Evolutionary conservation across 768 basidiomycete genomes (phyloP).

Genomic region (Tricholoma sp.): DNA sequence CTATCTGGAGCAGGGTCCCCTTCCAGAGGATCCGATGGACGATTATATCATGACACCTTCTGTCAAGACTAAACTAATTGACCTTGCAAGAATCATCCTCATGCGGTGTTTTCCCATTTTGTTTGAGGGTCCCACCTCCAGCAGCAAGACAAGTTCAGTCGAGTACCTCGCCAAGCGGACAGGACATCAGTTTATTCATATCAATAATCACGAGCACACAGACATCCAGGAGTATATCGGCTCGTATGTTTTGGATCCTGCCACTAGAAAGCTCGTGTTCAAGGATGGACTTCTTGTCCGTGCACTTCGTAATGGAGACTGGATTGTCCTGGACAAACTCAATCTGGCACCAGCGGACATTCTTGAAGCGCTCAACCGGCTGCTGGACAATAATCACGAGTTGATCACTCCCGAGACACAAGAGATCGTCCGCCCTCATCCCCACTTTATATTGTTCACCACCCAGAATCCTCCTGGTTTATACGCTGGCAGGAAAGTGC

Average conservation of each 20-base stretch:
- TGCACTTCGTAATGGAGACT: constrained; percentile 89
- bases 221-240: constrained; percentile 99
- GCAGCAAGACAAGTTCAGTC: constrained; percentile 96
- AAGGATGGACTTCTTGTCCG: constrained; percentile 92
- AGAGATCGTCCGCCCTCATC: constrained; percentile 89
- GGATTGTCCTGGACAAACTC: constrained; percentile 97
- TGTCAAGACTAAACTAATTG: no score
- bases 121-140: constrained; percentile 97
- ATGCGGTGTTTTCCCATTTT: constrained; percentile 90
- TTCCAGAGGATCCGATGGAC: no score
- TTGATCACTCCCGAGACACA: constrained; percentile 93
- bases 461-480: constrained; percentile 97
- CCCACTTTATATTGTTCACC: constrained; percentile 96
- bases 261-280: constrained; percentile 91
- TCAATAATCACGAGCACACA: constrained; percentile 99
- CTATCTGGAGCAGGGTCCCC: no score
- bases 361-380: constrained; percentile 91
- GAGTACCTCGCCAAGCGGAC: constrained; percentile 84
- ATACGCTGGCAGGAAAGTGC: constrained; percentile 90
- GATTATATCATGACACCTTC: no score
- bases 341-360: constrained; percentile 98
- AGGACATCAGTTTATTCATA: constrained; percentile 93
- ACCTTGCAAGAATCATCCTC: constrained; percentile 87
- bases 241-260: constrained; percentile 89
- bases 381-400: constrained; percentile 97